Evolutionary conservation across 345 rosid species (phyloP).

Genomic region (Murraya koenigii): DNA sequence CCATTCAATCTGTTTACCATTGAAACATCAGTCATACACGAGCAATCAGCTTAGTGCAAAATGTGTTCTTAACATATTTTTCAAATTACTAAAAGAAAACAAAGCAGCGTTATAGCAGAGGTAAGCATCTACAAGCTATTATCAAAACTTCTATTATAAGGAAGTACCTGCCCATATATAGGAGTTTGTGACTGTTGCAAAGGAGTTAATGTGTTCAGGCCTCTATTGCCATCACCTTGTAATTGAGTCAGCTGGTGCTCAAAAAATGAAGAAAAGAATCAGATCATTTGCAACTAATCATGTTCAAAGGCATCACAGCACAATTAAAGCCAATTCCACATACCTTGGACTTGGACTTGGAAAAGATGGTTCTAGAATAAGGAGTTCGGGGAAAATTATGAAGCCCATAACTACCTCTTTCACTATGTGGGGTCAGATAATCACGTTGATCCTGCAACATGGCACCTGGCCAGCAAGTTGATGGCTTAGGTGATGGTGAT

Average conservation of each 20-base stretch:
- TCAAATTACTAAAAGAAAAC: not conserved
- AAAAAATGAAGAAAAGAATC: constrained; percentile 18
- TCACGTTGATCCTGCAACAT: constrained; percentile 51
- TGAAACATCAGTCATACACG: not conserved
- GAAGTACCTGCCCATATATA: constrained; percentile 54
- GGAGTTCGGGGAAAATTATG: constrained; percentile 75
- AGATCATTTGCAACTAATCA: not conserved
- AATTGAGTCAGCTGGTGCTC: constrained; percentile 39
- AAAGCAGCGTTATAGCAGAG: not conserved
- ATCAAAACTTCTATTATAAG: not conserved
- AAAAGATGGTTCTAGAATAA: constrained; percentile 63
- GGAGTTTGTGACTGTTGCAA: constrained; percentile 49
- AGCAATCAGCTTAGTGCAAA: not conserved
- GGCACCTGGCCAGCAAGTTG: constrained; percentile 89
- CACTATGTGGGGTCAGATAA: constrained; percentile 65
- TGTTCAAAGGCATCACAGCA: constrained; percentile 4
- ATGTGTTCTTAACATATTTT: not conserved
- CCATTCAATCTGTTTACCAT: not conserved
- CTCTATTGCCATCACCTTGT: constrained; percentile 43
- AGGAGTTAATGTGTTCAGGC: constrained; percentile 38
- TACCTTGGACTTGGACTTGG: constrained; percentile 73
- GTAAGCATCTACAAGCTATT: not conserved
- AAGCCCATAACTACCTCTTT: constrained; percentile 57
- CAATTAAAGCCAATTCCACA: constrained; percentile 18
- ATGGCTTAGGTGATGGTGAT: constrained; percentile 54